Evolutionary conservation across 2,329 filamentous ascomycete genomes (phyloP).

Genomic region (Colletotrichum tabaci): DNA sequence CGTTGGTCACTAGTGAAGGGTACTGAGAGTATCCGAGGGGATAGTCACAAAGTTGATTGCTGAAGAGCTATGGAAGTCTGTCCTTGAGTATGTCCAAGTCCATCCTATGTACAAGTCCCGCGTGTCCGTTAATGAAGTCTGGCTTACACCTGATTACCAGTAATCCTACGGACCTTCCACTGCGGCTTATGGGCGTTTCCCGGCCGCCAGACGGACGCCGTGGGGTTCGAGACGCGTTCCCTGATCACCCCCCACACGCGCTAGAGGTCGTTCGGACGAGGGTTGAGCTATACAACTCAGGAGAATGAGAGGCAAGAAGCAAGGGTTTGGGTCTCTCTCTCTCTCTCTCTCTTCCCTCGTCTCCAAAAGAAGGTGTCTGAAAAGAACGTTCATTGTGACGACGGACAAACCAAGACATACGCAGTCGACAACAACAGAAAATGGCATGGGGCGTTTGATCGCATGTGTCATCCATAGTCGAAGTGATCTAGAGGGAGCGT

Average conservation of each 20-base stretch:
- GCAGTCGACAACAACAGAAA: background rate
- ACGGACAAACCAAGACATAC: background rate
- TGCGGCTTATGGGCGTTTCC: background rate
- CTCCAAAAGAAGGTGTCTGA: background rate
- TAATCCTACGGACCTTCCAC: no score
- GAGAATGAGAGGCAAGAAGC: background rate
- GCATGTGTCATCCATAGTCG: conserved; percentile 37
- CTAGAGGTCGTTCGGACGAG: background rate
- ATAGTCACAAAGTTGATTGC: no score
- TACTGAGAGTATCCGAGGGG: no score
- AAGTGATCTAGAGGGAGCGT: conserved; percentile 16
- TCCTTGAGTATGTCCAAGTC: no score
- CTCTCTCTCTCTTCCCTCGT: background rate
- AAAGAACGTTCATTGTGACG: background rate
- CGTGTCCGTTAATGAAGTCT: no score
- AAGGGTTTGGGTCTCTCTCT: background rate
- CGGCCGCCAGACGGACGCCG: background rate
- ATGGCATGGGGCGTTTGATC: conserved; percentile 38
- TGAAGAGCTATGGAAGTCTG: no score
- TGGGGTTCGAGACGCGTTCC: background rate
- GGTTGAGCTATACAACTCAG: background rate
- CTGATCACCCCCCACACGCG: background rate
- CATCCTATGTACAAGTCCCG: no score
- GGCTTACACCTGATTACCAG: no score
- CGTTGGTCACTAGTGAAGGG: no score